Percentiles rank a stretch among this genome's conserved stretches.
phyloP scores from a whole-genome alignment of 1,139 yeast species.

The Lodderomyces metapsilosis region DNA sequence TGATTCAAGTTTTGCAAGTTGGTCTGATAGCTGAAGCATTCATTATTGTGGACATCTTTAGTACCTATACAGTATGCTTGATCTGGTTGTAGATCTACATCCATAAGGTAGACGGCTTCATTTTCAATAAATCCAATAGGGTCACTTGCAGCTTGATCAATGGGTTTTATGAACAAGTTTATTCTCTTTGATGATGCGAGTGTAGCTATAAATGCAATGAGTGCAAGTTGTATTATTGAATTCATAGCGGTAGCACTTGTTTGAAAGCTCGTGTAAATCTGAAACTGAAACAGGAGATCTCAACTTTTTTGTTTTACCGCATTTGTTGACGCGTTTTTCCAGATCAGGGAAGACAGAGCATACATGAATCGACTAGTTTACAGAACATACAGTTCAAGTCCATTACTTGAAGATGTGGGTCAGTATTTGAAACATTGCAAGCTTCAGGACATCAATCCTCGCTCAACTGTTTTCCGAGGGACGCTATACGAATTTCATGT shows the following conservation, averaged over 20 bases:
- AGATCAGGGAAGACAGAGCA: too few species aligned
- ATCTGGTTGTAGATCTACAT: slow-evolving; percentile 5
- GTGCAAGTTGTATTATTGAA: slow-evolving; percentile 2
- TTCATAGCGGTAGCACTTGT: slow-evolving; percentile 1
- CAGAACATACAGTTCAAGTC: slow-evolving; percentile 7
- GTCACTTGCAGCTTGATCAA: slow-evolving; percentile 10
- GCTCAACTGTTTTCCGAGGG: slow-evolving; percentile 60
- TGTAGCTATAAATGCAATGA: background rate
- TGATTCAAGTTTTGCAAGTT: slow-evolving; percentile 11
- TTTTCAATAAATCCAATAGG: slow-evolving; percentile 18
- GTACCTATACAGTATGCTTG: slow-evolving; percentile 33
- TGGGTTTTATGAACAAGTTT: slow-evolving; percentile 14
- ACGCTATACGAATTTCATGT: slow-evolving; percentile 65
- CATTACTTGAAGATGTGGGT: slow-evolving; percentile 21
- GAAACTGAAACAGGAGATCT: background rate
- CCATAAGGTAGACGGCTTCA: slow-evolving; percentile 11
- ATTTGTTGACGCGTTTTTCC: too few species aligned
- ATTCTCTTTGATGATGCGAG: slow-evolving; percentile 9
- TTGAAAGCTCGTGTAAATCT: background rate
- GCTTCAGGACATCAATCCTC: slow-evolving; percentile 19
- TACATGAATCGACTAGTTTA: too few species aligned
- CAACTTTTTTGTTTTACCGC: background rate
- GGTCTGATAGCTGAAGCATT: slow-evolving; percentile 29
- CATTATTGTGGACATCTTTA: slow-evolving; percentile 24
- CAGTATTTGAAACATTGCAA: slow-evolving; percentile 32